phyloP scores from a whole-genome alignment of 2,329 filamentous ascomycete genomes.

The Chrysoporthe deuterocubensis region DNA sequence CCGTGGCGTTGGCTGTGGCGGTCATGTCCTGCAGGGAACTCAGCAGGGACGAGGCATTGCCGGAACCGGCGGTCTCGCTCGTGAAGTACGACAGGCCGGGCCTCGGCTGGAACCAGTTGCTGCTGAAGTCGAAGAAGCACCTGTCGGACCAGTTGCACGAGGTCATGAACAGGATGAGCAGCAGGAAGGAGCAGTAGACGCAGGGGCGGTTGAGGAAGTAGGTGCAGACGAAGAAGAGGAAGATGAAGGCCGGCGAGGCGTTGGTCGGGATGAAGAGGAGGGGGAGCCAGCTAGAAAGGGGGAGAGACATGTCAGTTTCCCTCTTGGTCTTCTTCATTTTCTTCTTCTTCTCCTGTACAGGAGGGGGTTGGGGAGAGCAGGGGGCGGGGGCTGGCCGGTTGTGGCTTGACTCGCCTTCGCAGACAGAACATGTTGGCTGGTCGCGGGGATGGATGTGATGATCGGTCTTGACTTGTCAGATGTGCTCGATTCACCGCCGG shows the following conservation, averaged over 20 bases:
- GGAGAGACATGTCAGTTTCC: conserved; percentile 19
- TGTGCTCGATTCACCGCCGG: conserved; percentile 25
- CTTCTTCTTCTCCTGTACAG: neutral
- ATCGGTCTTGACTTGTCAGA: neutral
- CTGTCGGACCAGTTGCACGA: conserved; percentile 88
- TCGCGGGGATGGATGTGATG: conserved; percentile 7
- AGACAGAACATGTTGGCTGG: conserved; percentile 64
- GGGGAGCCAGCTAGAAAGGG: conserved; percentile 71
- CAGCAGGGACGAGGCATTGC: conserved; percentile 35
- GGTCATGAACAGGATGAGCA: conserved; percentile 91
- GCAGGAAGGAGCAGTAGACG: conserved; percentile 95
- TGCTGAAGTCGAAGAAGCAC: conserved; percentile 90
- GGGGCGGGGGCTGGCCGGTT: conserved; percentile 1
- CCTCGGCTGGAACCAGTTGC: conserved; percentile 92
- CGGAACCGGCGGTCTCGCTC: conserved; percentile 25
- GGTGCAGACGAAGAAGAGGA: conserved; percentile 88
- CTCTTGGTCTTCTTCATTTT: neutral
- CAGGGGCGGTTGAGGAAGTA: conserved; percentile 97
- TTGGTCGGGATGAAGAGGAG: conserved; percentile 89
- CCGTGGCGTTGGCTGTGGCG: conserved; percentile 51
- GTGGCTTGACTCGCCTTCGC: conserved; percentile 55
- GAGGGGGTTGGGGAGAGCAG: neutral
- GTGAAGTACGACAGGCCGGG: conserved; percentile 44
- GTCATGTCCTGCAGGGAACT: conserved; percentile 30
- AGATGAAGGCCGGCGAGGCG: conserved; percentile 82